Conservation (phyloP, 1,284 basidiomycete genomes). For the Cryptococcus neoformans region DNA sequence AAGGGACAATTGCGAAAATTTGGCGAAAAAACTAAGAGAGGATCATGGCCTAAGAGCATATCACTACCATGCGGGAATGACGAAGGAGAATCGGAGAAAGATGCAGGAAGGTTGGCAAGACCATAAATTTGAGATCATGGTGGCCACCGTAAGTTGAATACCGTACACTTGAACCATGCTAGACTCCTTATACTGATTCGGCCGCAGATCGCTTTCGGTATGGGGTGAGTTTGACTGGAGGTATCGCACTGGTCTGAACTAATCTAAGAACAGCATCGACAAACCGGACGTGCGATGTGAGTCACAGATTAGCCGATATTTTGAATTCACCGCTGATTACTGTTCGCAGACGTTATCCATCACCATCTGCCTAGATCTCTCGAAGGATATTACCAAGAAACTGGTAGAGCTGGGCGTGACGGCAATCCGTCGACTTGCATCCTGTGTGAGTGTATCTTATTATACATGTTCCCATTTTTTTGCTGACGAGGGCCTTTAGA, state of each 20-base stretch:
- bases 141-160: conserved; percentile 64
- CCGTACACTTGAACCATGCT: neutral
- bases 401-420: conserved; percentile 78
- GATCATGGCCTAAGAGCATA: conserved; percentile 62
- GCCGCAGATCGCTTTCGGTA: conserved; percentile 79
- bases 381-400: conserved; percentile 79
- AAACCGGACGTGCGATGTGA: conserved; percentile 66
- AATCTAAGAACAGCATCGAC: conserved; percentile 59
- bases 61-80: conserved; percentile 86
- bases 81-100: conserved; percentile 60
- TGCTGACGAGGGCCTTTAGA: conserved; percentile 44
- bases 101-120: conserved; percentile 73
- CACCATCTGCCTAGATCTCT: conserved; percentile 65
- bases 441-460: conserved; percentile 49
- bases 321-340: conserved; percentile 11
- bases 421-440: conserved; percentile 63
- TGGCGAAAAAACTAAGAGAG: conserved; percentile 64
- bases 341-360: conserved; percentile 68
- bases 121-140: conserved; percentile 74
- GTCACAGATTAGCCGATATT: conserved; percentile 11
- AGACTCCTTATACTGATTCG: neutral
- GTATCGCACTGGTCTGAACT: neutral
- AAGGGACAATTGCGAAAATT: conserved; percentile 70
- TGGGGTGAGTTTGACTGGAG: conserved; percentile 58
- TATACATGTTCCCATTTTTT: conserved; percentile 31